Percentiles rank a stretch among this genome's conserved stretches.
phyloP scores from a whole-genome alignment of 169 alveolate species.

The Cryptosporidium tyzzeri region DNA sequence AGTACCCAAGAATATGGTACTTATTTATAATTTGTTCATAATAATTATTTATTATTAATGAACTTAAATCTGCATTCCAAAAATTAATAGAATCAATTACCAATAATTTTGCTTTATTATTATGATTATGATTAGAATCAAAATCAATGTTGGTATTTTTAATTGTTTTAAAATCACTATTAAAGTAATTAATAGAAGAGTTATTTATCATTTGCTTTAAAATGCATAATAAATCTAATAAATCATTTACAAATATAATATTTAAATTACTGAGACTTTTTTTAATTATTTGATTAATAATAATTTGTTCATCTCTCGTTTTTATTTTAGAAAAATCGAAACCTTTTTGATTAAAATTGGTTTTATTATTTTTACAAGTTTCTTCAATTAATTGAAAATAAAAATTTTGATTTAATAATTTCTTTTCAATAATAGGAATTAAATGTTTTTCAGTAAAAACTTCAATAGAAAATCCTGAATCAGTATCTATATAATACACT shows the following conservation, averaged over 20 bases:
- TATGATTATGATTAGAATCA: neutral
- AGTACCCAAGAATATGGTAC: conserved; percentile 40
- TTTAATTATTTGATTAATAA: neutral
- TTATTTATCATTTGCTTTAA: conserved; percentile 1
- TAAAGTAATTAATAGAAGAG: neutral
- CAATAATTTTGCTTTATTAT: conserved; percentile 9
- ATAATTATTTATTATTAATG: neutral
- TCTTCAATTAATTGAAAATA: neutral
- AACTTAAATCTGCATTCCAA: conserved; percentile 49
- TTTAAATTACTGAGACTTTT: conserved; percentile 22
- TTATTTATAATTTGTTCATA: neutral
- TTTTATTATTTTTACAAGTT: neutral
- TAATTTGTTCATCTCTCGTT: neutral
- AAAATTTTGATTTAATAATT: neutral
- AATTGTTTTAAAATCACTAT: neutral
- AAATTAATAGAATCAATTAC: conserved; percentile 54
- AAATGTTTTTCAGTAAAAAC: conserved; percentile 47
- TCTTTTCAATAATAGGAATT: conserved; percentile 42
- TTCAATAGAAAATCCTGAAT: conserved; percentile 28
- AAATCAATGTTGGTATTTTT: neutral
- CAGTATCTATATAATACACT: conserved; percentile 46
- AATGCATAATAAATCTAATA: conserved; percentile 33
- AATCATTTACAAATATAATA: conserved; percentile 8
- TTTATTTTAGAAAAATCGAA: neutral
- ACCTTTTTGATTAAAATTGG: neutral